Evolutionary conservation across 352 stramenopile genomes (phyloP).

Genomic region (Elongisporangium senticosum): DNA sequence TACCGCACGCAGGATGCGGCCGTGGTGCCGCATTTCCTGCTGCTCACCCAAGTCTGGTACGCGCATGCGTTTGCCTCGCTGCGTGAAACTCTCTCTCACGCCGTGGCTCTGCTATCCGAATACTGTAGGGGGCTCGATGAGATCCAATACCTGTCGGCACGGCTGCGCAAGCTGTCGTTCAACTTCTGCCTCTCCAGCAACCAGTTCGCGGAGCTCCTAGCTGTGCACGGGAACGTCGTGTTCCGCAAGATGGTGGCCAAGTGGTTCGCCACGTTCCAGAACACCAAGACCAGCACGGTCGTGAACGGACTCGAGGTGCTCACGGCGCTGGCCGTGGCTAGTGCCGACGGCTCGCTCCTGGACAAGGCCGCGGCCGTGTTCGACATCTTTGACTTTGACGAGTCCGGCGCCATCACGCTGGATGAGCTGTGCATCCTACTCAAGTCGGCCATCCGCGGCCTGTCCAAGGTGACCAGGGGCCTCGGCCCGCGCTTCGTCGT

Average conservation of each 20-base stretch:
- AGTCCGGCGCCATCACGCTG: constrained; percentile 55
- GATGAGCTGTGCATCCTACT: constrained; percentile 72
- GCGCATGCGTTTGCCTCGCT: not conserved
- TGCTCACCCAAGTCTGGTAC: constrained; percentile 67
- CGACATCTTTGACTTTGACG: constrained; percentile 75
- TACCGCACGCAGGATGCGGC: constrained; percentile 66
- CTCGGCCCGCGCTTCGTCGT: constrained; percentile 45
- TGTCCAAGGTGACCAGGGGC: constrained; percentile 61
- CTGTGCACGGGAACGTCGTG: constrained; percentile 45
- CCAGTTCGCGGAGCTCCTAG: constrained; percentile 64
- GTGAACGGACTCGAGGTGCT: constrained; percentile 71
- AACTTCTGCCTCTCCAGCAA: constrained; percentile 65
- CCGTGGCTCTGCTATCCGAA: too few species aligned
- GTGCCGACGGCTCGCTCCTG: constrained; percentile 38
- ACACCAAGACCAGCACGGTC: constrained; percentile 50
- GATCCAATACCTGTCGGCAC: constrained; percentile 45
- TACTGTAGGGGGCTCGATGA: constrained; percentile 51
- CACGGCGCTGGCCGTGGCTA: constrained; percentile 46
- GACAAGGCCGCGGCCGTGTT: constrained; percentile 64
- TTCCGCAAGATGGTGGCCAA: constrained; percentile 45
- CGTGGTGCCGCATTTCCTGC: constrained; percentile 49
- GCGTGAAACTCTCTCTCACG: not conserved
- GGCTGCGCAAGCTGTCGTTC: constrained; percentile 58
- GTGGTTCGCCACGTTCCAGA: constrained; percentile 70
- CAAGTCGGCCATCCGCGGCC: constrained; percentile 59